Base-by-base conservation (phyloP, 73 alveolate species). In the Blepharisma stoltei region DNA sequence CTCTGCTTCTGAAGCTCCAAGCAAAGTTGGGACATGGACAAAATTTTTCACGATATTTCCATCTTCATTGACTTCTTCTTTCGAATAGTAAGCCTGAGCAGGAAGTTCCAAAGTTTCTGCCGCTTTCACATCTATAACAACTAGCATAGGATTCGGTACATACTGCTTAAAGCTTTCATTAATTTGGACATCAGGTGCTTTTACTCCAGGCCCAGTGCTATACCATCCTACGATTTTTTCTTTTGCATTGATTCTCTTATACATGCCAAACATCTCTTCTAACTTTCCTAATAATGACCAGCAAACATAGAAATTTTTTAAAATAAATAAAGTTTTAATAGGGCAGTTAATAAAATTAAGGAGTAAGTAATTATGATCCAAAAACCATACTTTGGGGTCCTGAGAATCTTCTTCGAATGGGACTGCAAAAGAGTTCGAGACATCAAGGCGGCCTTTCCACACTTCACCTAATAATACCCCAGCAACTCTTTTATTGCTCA, bases 341-440 rank as follows among this genome's bases (percentile, higher is more conserved):
- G n/a, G n/a, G n/a, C n/a, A n/a, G n/a, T n/a, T n/a, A n/a, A n/a
- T n/a, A n/a, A n/a, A n/a, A n/a, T n/a, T n/a, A n/a, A n/a, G n/a
- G n/a, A n/a, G n/a, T n/a, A 32, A 32, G 85, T 88, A 97, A 85
- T 95, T 93, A 85, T 96, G 99, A 83, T 97, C 99, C 32, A 97
- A 85, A 82, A 95, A 97, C 99, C 99, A 97, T 37, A 97, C 94
- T 83, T 95, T 90, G 37, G 97, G 95, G 76, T 97, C 99, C 68
- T 94, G 88, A 43, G 98, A 97, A 81, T 97, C 99, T 86, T 97
- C 99, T 70, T 97, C 99, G 80, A 97, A 97, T 11, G 99, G 99
- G n/a, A 97, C 90, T 6, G 99, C 99, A 77, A 90, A 97, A 86
- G 99, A 93, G 86, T 97, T 97, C 55, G 99, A 90, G 32, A 97